phyloP scores from a whole-genome alignment of 768 basidiomycete species.

The Mycena belliarum region DNA sequence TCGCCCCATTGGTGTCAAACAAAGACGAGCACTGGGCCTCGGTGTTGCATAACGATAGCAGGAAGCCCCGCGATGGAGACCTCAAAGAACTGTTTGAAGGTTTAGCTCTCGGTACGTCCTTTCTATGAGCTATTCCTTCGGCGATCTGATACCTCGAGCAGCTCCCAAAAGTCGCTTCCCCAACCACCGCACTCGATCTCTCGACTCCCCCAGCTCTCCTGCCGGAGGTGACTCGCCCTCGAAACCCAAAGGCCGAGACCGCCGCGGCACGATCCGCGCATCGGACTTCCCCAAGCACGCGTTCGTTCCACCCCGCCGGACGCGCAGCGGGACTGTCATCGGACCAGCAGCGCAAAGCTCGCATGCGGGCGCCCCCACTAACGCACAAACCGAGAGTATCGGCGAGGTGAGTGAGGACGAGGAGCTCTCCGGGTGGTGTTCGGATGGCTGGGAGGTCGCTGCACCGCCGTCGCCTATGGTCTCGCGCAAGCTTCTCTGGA shows the following conservation, averaged over 20 bases:
- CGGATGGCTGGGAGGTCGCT: slow-evolving; percentile 37
- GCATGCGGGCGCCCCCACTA: background rate
- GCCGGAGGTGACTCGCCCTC: background rate
- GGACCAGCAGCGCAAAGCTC: slow-evolving; percentile 21
- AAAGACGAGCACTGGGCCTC: background rate
- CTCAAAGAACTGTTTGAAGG: slow-evolving; percentile 25
- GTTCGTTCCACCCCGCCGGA: slow-evolving; percentile 33
- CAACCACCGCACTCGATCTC: slow-evolving; percentile 25
- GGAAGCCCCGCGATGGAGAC: background rate
- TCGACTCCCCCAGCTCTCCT: slow-evolving; percentile 16
- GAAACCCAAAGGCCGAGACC: slow-evolving; percentile 3
- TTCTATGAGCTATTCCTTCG: background rate
- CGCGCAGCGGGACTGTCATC: slow-evolving; percentile 35
- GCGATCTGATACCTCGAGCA: background rate
- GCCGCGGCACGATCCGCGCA: slow-evolving; percentile 43
- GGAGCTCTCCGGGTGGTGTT: slow-evolving; percentile 24
- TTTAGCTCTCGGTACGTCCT: slow-evolving; percentile 19
- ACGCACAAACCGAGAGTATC: slow-evolving; percentile 12
- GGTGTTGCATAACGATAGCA: background rate
- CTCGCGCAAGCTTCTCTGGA: slow-evolving; percentile 24
- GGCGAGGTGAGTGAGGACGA: slow-evolving; percentile 18
- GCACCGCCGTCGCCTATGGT: slow-evolving; percentile 39
- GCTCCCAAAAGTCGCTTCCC: slow-evolving; percentile 11
- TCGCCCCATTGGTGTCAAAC: background rate
- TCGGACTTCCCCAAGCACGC: slow-evolving; percentile 38